Evolutionary conservation across 148 eudicot species (phyloP), one percentile per base, ranked within the genome.

Genomic region (Vaccinium corymbosum): DNA sequence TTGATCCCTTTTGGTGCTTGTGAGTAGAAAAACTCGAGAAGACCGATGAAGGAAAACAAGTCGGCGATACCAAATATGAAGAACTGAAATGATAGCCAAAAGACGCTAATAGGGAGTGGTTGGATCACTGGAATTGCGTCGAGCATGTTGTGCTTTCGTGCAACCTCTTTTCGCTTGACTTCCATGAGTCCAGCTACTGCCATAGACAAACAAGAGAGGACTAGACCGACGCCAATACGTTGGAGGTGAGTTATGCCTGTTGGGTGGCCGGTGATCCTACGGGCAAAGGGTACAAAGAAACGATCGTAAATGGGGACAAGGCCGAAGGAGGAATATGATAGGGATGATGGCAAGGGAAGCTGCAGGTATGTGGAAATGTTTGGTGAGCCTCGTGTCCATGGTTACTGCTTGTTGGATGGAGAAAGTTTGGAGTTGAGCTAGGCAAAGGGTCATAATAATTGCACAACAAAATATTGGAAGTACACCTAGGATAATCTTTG

Each of bases 171-270:
- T 62, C 90, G 71, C 73, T 87, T 89, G 20, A 82, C 90, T 78
- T 89, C 91, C 17, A 88, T 17, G 8, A 88, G 17, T 13, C 73
- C 91, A 0, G 91, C 91, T 0, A 72, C 68, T 2, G 87, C 90
- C 90, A 89, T 87, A 55, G 91, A 88, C n/a, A 89, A 1, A 14
- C 87, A 46, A 4, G 90, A 84, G 72, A 91, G 89, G 25, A 91
- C 64, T 8, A 91, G 89, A 17, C 93, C 93, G 0, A 89, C 86
- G 3, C 93, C 93, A 3, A 91, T 76, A 0, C 93, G 87, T 73
- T 88, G 93, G 14, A 91, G 91, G 89, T 89, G 80, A 32, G 91
- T 91, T 71, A 91, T 88, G 51, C 93, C 93, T 16, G 90, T 91
- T 55, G 88, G 87, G 73, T 73, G 64, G 51, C 91, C 90, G 3